phyloP scores from a whole-genome alignment of 306 rosid genomes.

The Cucurbita pepo region DNA sequence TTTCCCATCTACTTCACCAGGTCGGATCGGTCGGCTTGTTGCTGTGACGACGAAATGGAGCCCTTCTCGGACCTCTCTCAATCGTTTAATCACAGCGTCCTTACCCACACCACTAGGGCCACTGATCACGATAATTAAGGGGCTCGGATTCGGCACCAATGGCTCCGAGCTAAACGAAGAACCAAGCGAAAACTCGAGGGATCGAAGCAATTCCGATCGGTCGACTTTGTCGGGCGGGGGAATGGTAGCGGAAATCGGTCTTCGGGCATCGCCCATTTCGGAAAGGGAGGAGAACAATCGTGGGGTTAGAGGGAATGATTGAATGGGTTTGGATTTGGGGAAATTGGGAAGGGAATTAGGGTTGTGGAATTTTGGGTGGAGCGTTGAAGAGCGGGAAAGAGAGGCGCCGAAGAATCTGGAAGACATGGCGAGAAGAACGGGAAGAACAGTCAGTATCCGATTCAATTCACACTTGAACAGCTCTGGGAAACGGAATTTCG shows the following conservation, averaged over 20 bases:
- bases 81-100: slow-evolving; percentile 52
- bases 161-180: slow-evolving; percentile 50
- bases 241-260: slow-evolving; percentile 16
- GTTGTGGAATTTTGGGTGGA: not conserved
- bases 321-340: slow-evolving; percentile 10
- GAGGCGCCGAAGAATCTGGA: slow-evolving; percentile 26
- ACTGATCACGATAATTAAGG: slow-evolving; percentile 57
- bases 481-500: not conserved
- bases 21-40: slow-evolving; percentile 51
- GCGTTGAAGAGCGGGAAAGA: slow-evolving; percentile 10
- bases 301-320: not conserved
- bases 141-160: slow-evolving; percentile 36
- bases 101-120: slow-evolving; percentile 98
- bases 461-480: not conserved
- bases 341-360: not conserved
- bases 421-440: slow-evolving; percentile 20
- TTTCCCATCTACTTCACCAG: slow-evolving; percentile 46
- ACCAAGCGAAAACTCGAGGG: slow-evolving; percentile 61
- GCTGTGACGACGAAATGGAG: slow-evolving; percentile 81
- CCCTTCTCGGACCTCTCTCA: slow-evolving; percentile 32
- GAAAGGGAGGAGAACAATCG: slow-evolving; percentile 11
- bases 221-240: slow-evolving; percentile 33
- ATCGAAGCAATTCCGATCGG: slow-evolving; percentile 54
- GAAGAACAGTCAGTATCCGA: not conserved
- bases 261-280: slow-evolving; percentile 31